Conservation (phyloP, 1,284 basidiomycete genomes). For the Hemileia vastatrix region DNA sequence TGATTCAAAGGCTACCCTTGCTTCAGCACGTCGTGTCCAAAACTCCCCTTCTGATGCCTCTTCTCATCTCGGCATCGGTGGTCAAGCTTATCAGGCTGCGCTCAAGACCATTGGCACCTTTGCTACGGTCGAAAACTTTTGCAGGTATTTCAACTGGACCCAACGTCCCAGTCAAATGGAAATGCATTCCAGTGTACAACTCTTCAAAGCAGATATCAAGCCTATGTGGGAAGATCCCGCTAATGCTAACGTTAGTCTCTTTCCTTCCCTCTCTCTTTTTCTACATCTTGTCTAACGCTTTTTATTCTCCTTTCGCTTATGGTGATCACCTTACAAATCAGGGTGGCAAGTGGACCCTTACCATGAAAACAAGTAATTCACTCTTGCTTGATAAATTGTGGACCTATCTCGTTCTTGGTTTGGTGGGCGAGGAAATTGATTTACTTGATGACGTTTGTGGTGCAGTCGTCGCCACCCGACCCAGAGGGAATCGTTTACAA, state of each 20-base stretch:
- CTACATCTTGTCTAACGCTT: neutral
- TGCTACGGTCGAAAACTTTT: slow-evolving; percentile 75
- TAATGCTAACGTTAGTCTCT: slow-evolving; percentile 55
- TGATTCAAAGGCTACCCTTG: slow-evolving; percentile 57
- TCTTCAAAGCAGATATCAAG: slow-evolving; percentile 77
- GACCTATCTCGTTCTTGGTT: slow-evolving; percentile 79
- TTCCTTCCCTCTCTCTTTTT: neutral
- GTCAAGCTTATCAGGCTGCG: slow-evolving; percentile 63
- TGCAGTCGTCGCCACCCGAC: slow-evolving; percentile 68
- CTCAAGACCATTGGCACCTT: slow-evolving; percentile 69
- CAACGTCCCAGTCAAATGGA: slow-evolving; percentile 78
- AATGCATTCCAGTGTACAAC: slow-evolving; percentile 79
- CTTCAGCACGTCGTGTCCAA: neutral
- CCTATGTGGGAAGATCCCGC: slow-evolving; percentile 95
- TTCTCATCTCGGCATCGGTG: slow-evolving; percentile 47
- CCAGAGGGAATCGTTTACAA: slow-evolving; percentile 79
- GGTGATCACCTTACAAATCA: slow-evolving; percentile 9
- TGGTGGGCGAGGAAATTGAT: slow-evolving; percentile 82
- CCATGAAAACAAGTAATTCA: slow-evolving; percentile 68
- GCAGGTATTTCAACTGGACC: slow-evolving; percentile 88
- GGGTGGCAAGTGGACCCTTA: slow-evolving; percentile 88
- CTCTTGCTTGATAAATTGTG: slow-evolving; percentile 72
- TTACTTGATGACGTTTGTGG: slow-evolving; percentile 16
- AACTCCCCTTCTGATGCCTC: slow-evolving; percentile 53
- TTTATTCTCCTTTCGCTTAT: neutral